A percentile compares a stretch with the other conserved stretches of the same genome.
Conservation (phyloP, 1,284 basidiomycete species). For the Moniliella sp. region DNA sequence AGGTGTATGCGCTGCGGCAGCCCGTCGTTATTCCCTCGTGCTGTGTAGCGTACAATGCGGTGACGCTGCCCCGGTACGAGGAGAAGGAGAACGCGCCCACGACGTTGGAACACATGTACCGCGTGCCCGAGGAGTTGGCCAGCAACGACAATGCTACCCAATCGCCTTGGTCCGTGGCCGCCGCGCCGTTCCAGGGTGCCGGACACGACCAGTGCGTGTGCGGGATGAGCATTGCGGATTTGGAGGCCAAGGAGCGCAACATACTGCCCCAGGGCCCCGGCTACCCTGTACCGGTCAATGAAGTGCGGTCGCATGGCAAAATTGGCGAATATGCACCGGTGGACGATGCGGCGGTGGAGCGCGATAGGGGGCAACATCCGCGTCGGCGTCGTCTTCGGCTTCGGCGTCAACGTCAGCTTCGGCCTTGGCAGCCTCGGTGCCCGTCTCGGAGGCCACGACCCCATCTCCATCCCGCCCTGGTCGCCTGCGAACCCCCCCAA, state of each 20-base stretch:
- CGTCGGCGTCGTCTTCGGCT: too few relatives aligned
- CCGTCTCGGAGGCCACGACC: not conserved
- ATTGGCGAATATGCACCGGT: slow-evolving; percentile 17
- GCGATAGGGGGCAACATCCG: too few relatives aligned
- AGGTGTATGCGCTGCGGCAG: slow-evolving; percentile 30
- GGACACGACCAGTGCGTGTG: slow-evolving; percentile 30
- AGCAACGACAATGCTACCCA: slow-evolving; percentile 6
- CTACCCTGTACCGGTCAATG: slow-evolving; percentile 10
- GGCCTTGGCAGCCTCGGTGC: not conserved
- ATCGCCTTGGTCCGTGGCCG: slow-evolving; percentile 5
- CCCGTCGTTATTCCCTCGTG: slow-evolving; percentile 23
- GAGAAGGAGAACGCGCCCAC: slow-evolving; percentile 7
- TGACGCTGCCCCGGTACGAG: slow-evolving; percentile 24
- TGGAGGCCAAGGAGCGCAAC: slow-evolving; percentile 16
- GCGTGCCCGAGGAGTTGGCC: not conserved
- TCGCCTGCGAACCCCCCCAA: too few relatives aligned
- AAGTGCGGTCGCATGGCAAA: slow-evolving; percentile 17
- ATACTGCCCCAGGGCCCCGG: slow-evolving; percentile 17
- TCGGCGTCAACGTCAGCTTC: not conserved
- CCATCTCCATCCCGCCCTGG: not conserved
- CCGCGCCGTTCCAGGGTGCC: slow-evolving; percentile 11
- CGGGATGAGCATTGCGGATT: slow-evolving; percentile 25
- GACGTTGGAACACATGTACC: slow-evolving; percentile 7
- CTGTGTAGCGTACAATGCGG: slow-evolving; percentile 31
- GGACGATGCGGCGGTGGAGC: too few relatives aligned